Percentiles rank a stretch among this genome's conserved stretches.
Conservation (phyloP, 257 asterid genomes). For the Nicotiana sylvestris region DNA sequence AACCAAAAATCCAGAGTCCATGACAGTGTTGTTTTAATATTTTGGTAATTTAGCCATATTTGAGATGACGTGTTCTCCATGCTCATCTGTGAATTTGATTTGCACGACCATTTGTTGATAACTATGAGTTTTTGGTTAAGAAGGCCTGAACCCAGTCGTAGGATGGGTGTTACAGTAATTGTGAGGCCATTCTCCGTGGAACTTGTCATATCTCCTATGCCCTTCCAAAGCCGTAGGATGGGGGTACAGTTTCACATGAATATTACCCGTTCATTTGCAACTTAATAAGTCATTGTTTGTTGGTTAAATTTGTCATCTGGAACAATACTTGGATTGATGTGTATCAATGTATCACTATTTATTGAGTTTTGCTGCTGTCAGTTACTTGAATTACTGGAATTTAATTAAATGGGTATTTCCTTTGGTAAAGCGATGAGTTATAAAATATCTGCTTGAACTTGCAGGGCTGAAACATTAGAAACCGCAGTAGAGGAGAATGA, state of each 20-base stretch:
- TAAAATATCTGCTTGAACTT: not conserved
- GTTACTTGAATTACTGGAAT: not conserved
- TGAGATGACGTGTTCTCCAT: constrained; percentile 1
- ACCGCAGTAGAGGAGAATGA: no score
- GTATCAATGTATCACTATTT: constrained; percentile 7
- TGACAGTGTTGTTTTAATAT: constrained; percentile 85
- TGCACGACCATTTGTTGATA: not conserved
- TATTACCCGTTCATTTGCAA: not conserved
- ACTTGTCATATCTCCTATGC: not conserved
- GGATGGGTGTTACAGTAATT: not conserved
- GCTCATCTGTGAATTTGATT: constrained; percentile 1
- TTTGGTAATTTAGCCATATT: constrained; percentile 32
- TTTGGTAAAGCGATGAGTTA: not conserved
- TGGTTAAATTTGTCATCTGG: constrained; percentile 2
- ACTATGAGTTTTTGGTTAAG: constrained; percentile 8
- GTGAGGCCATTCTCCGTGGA: constrained; percentile 9
- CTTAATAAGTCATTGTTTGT: constrained; percentile 15
- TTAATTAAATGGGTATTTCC: not conserved
- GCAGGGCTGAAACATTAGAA: not conserved
- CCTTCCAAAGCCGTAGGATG: not conserved
- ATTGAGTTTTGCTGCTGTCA: not conserved
- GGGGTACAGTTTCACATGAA: not conserved
- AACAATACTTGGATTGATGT: constrained; percentile 3
- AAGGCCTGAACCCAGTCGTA: not conserved
- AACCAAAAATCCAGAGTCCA: constrained; percentile 94